A percentile compares a stretch with the other conserved stretches of the same genome.
These are phyloP conservation scores for Xylaria cubensis DNA, from an alignment of 495 filamentous ascomycete genomes.

Conservation along the genomic window DNA sequence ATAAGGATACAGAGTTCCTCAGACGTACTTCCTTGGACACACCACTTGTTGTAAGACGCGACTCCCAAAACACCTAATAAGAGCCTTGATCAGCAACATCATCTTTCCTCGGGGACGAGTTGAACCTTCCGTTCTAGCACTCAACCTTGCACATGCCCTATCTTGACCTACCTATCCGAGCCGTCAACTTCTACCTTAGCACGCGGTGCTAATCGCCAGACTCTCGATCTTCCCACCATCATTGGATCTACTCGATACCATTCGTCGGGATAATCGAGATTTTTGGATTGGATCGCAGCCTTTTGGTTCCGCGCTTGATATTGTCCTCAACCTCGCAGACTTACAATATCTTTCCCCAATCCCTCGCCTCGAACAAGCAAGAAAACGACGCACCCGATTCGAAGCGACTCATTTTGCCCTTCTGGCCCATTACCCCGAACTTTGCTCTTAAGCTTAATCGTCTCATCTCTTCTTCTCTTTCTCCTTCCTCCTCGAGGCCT, in stretches of 20 bases:
- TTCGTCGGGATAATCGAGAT: conserved; percentile 21
- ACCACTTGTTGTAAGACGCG: background rate
- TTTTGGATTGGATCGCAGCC: conserved; percentile 31
- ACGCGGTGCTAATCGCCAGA: conserved; percentile 2
- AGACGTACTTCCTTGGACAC: background rate
- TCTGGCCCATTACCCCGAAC: background rate
- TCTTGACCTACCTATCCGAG: background rate
- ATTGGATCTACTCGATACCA: conserved; percentile 30
- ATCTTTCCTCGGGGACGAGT: background rate
- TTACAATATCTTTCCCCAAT: conserved; percentile 31
- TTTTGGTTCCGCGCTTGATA: conserved; percentile 28
- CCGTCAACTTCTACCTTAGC: conserved; percentile 1
- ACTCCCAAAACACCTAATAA: conserved; percentile 7
- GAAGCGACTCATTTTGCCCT: conserved; percentile 3
- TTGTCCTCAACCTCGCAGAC: conserved; percentile 28
- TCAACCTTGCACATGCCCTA: conserved; percentile 4
- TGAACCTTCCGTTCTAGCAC: conserved; percentile 5
- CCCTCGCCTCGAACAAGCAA: conserved; percentile 6
- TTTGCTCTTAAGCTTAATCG: background rate
- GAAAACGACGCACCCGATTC: background rate
- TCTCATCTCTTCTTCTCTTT: background rate
- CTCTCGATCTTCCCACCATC: conserved; percentile 19
- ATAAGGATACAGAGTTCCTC: background rate
- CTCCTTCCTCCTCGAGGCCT: background rate
- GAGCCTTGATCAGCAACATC: background rate